phyloP scores from a whole-genome alignment of 768 basidiomycete genomes.

The Russula brevipes region DNA sequence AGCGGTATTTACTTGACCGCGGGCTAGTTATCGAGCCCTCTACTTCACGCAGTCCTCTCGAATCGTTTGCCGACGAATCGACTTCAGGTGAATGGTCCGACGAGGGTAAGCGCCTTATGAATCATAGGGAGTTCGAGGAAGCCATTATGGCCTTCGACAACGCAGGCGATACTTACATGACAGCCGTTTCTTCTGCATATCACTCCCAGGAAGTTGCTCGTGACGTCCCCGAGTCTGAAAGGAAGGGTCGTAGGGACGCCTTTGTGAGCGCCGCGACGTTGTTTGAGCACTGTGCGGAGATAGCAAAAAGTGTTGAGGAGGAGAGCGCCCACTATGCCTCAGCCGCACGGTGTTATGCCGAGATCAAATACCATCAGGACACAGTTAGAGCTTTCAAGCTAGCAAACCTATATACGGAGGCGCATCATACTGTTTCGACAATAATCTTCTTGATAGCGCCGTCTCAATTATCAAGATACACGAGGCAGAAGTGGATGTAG shows the following conservation, averaged over 20 bases:
- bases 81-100: conserved; percentile 11
- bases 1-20: conserved; percentile 2
- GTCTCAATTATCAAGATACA: conserved; percentile 12
- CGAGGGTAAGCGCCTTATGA: conserved; percentile 7
- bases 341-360: conserved; percentile 15
- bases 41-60: neutral
- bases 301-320: neutral
- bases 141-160: conserved; percentile 11
- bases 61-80: conserved; percentile 5
- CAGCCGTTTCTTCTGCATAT: conserved; percentile 3
- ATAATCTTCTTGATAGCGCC: conserved; percentile 9
- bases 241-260: conserved; percentile 4
- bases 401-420: conserved; percentile 12
- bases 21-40: neutral
- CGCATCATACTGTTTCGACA: conserved; percentile 20
- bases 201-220: conserved; percentile 9
- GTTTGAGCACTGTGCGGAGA: conserved; percentile 6
- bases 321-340: neutral
- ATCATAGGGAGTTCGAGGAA: conserved; percentile 12
- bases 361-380: neutral
- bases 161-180: conserved; percentile 8
- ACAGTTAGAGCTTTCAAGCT: conserved; percentile 7
- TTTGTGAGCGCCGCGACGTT: neutral
- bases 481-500: neutral
- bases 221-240: neutral